Evolutionary conservation across 129 eudicot genomes (phyloP).

Genomic region (Centella asiatica): DNA sequence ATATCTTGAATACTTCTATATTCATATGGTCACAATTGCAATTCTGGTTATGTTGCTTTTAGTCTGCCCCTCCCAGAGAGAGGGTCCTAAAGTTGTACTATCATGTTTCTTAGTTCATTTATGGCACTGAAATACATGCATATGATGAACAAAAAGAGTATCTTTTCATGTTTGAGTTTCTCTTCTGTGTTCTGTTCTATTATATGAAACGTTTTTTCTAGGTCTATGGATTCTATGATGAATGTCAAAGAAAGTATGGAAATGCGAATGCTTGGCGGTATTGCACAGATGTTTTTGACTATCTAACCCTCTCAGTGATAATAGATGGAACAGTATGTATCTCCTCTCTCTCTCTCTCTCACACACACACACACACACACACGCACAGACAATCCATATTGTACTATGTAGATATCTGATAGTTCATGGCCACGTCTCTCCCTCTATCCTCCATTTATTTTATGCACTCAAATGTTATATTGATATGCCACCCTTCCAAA

Average conservation of each 20-base stretch:
- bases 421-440: too few relatives aligned
- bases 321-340: conserved; percentile 92
- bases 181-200: not conserved
- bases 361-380: not conserved
- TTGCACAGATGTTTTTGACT: conserved; percentile 97
- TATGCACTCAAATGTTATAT: not conserved
- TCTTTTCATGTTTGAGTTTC: not conserved
- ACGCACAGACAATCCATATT: not conserved
- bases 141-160: not conserved
- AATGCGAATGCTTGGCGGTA: conserved; percentile 99
- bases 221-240: conserved; percentile 98
- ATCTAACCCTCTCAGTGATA: conserved; percentile 87
- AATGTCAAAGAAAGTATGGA: conserved; percentile 97
- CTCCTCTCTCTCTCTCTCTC: conserved; percentile 3
- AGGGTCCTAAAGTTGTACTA: not conserved
- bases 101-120: not conserved
- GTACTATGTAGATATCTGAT: too few relatives aligned
- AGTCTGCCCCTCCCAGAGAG: too few relatives aligned
- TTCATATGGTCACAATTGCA: too few relatives aligned
- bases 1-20: too few relatives aligned
- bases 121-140: not conserved
- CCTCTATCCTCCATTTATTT: not conserved
- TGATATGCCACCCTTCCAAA: conserved; percentile 1
- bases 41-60: too few relatives aligned
- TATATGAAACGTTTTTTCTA: conserved; percentile 11